Conservation (phyloP, 441 rosid species). For the Populus hybrid region DNA sequence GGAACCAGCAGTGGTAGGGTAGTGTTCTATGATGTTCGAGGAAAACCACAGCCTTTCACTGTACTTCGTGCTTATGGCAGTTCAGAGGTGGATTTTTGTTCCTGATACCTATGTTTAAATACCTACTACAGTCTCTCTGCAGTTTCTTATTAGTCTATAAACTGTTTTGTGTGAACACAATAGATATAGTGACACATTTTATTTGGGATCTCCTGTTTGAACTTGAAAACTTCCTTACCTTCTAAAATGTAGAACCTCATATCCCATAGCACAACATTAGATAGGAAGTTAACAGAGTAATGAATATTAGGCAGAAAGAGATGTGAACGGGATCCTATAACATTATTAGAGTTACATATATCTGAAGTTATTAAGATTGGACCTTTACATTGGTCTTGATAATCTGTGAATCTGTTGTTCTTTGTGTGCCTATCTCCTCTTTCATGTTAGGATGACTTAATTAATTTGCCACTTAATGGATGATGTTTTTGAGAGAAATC, state of each 20-base stretch:
- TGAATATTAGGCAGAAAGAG: neutral
- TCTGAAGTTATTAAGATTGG: neutral
- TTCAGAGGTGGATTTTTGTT: conserved; percentile 66
- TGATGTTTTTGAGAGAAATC: neutral
- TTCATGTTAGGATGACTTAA: neutral
- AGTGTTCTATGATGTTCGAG: conserved; percentile 92
- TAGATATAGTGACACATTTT: neutral
- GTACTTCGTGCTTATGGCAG: conserved; percentile 83
- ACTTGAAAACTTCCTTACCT: neutral
- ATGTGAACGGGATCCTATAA: neutral
- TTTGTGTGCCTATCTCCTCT: neutral
- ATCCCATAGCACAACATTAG: neutral
- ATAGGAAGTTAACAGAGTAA: neutral
- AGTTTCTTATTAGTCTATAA: neutral
- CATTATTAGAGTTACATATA: neutral
- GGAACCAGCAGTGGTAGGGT: conserved; percentile 91
- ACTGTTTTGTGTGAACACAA: neutral
- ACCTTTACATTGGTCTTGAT: neutral
- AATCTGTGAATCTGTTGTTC: neutral
- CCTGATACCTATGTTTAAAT: neutral
- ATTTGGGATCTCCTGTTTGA: neutral
- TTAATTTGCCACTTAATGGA: neutral
- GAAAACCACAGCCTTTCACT: conserved; percentile 82
- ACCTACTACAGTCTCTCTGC: neutral
- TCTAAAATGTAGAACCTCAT: neutral